phyloP scores from a whole-genome alignment of 1,139 yeast genomes.

The Suhomyces bribrorum region DNA sequence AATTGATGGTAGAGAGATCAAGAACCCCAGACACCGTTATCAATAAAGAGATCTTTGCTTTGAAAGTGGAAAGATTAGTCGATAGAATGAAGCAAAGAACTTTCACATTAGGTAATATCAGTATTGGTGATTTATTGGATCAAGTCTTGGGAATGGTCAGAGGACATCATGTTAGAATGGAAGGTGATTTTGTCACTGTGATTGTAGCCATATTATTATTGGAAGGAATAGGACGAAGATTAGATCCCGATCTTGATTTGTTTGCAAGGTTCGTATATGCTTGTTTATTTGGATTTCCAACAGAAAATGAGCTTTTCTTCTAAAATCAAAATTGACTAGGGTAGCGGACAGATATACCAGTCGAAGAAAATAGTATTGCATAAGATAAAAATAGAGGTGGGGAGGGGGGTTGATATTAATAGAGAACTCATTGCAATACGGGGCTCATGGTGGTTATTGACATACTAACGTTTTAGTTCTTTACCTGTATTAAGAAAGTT shows the following conservation, averaged over 20 bases:
- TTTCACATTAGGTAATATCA: conserved; percentile 87
- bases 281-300: conserved; percentile 58
- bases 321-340: not conserved
- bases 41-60: conserved; percentile 79
- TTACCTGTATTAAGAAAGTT: conserved; percentile 85
- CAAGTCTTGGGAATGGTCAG: conserved; percentile 90
- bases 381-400: not conserved
- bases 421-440: not conserved
- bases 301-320: conserved; percentile 29
- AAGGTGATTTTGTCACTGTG: conserved; percentile 92
- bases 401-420: too few relatives aligned
- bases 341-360: not conserved
- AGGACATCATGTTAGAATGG: conserved; percentile 94
- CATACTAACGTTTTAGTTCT: conserved; percentile 55
- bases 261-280: conserved; percentile 91
- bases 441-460: conserved; percentile 1
- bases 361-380: not conserved
- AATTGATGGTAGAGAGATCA: conserved; percentile 90
- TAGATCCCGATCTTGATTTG: conserved; percentile 88
- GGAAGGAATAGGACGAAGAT: conserved; percentile 93
- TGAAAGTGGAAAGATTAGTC: conserved; percentile 83
- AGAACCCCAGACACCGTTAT: conserved; percentile 92
- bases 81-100: conserved; percentile 81
- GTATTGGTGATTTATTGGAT: conserved; percentile 87
- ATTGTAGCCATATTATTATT: conserved; percentile 84